These are phyloP conservation scores for Amaranthus tricolor DNA, from an alignment of 179 eudicot species.

Conservation along the genomic window DNA sequence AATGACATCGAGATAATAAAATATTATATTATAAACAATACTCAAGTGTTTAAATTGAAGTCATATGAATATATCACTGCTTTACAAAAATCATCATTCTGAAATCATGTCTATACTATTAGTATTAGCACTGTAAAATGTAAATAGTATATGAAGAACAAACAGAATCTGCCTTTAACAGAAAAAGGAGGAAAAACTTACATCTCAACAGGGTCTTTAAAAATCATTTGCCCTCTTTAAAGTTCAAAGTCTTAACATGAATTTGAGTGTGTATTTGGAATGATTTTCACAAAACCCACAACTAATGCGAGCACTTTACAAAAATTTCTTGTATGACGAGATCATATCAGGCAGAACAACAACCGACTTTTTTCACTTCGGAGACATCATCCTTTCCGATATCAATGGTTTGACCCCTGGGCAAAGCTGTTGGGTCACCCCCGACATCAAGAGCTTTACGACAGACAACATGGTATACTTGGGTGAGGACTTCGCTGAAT, in stretches of 20 bases:
- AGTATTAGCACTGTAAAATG: background rate
- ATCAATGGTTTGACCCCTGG: slow-evolving; percentile 38
- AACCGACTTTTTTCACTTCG: slow-evolving; percentile 35
- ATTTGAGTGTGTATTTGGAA: slow-evolving; percentile 6
- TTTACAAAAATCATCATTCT: background rate
- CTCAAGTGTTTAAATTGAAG: no score
- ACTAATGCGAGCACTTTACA: slow-evolving; percentile 21
- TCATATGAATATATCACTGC: background rate
- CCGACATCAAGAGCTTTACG: slow-evolving; percentile 35
- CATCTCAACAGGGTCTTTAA: background rate
- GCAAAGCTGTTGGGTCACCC: slow-evolving; percentile 31
- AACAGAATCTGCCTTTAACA: background rate
- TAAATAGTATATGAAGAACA: background rate
- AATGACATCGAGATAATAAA: no score
- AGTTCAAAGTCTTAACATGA: slow-evolving; percentile 16
- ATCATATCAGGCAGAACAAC: slow-evolving; percentile 31
- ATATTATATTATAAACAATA: no score
- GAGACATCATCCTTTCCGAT: slow-evolving; percentile 43
- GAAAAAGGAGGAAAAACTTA: background rate
- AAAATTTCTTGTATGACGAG: background rate
- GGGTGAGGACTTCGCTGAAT: slow-evolving; percentile 39
- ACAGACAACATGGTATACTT: slow-evolving; percentile 37
- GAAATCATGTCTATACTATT: slow-evolving; percentile 5
- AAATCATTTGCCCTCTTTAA: slow-evolving; percentile 3
- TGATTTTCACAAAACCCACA: slow-evolving; percentile 19